These are phyloP conservation scores for Cryptococcus sp. DNA, from an alignment of 1,284 basidiomycete species.

Conservation along the genomic window DNA sequence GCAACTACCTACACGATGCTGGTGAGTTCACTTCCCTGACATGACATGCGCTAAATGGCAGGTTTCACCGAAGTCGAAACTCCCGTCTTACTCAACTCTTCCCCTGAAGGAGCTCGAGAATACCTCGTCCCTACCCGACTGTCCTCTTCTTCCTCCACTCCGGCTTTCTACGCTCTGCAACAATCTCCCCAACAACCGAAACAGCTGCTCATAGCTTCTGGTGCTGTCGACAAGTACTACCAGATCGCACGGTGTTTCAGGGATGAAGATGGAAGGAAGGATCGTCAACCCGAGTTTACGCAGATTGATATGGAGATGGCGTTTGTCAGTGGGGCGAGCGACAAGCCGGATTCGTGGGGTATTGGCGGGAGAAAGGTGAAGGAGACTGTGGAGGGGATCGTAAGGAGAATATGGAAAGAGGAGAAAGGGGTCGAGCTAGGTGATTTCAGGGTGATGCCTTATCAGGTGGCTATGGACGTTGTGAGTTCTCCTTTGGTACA, in stretches of 20 bases:
- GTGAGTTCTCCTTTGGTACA: too few species aligned
- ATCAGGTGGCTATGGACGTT: constrained; percentile 74
- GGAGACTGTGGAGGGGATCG: constrained; percentile 63
- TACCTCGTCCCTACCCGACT: constrained; percentile 85
- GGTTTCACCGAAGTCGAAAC: constrained; percentile 91
- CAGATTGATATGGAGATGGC: constrained; percentile 96
- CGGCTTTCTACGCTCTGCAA: constrained; percentile 81
- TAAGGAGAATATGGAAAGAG: constrained; percentile 67
- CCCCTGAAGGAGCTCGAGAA: constrained; percentile 90
- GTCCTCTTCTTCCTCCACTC: constrained; percentile 21
- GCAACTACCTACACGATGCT: constrained; percentile 66
- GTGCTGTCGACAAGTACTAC: constrained; percentile 82
- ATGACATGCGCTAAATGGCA: constrained; percentile 41
- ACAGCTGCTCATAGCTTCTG: constrained; percentile 85
- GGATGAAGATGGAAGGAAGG: constrained; percentile 88
- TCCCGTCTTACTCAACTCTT: constrained; percentile 83
- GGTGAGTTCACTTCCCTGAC: constrained; percentile 49
- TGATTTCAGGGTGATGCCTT: constrained; percentile 73
- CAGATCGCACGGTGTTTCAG: constrained; percentile 92
- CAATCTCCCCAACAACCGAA: constrained; percentile 97
- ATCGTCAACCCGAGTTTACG: constrained; percentile 94
- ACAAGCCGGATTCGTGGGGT: constrained; percentile 56
- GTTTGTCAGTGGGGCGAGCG: constrained; percentile 70
- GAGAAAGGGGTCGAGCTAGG: constrained; percentile 54
- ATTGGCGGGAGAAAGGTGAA: constrained; percentile 79